These are phyloP conservation scores for Colletotrichum lini DNA, from an alignment of 2,329 filamentous ascomycete species.

Conservation along the genomic window DNA sequence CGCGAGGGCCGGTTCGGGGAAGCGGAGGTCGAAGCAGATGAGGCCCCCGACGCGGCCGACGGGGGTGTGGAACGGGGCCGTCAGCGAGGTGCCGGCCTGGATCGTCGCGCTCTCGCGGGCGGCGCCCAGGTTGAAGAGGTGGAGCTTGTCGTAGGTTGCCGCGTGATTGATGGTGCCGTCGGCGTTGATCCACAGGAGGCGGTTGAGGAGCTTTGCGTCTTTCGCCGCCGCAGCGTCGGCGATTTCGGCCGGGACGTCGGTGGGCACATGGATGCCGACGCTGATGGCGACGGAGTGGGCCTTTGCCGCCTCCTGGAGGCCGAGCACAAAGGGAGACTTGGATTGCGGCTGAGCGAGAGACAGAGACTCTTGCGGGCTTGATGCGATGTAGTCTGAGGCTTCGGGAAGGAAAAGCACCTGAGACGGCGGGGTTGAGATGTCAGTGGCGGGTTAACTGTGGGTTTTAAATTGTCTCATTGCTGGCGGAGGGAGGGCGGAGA, in stretches of 20 bases:
- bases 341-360: slow-evolving; percentile 77
- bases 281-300: slow-evolving; percentile 79
- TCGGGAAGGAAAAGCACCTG: slow-evolving; percentile 92
- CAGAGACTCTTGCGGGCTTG: slow-evolving; percentile 76
- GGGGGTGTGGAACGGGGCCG: slow-evolving; percentile 79
- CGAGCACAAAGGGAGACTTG: slow-evolving; percentile 80
- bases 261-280: slow-evolving; percentile 88
- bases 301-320: slow-evolving; percentile 78
- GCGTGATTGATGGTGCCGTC: slow-evolving; percentile 58
- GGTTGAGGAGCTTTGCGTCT: slow-evolving; percentile 63
- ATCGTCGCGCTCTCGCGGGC: slow-evolving; percentile 71
- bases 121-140: slow-evolving; percentile 82
- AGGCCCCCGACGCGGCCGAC: slow-evolving; percentile 83
- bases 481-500: neutral
- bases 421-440: slow-evolving; percentile 9
- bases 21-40: slow-evolving; percentile 94
- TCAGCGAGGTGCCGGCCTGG: slow-evolving; percentile 75
- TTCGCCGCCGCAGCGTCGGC: slow-evolving; percentile 28
- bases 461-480: neutral
- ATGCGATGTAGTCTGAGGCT: slow-evolving; percentile 89
- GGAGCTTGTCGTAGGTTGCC: slow-evolving; percentile 84
- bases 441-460: neutral
- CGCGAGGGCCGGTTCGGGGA: slow-evolving; percentile 80
- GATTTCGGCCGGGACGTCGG: slow-evolving; percentile 50
- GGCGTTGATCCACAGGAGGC: slow-evolving; percentile 65